Conservation (phyloP, 2,329 filamentous ascomycete species). For the Colletotrichum noveboracense region DNA sequence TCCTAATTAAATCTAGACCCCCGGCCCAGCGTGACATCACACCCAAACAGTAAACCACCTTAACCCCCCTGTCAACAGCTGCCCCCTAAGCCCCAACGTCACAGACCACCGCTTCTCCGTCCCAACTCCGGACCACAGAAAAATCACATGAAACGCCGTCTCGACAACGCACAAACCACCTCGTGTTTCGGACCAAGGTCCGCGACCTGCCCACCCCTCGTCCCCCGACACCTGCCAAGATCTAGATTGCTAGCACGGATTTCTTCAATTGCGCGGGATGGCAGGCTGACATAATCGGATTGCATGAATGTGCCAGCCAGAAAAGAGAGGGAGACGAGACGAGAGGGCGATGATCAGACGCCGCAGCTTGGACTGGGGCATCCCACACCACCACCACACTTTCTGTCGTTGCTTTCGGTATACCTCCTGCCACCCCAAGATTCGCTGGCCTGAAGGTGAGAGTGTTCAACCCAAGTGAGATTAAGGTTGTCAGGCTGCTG, state of each 20-base stretch:
- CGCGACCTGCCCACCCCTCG: not conserved
- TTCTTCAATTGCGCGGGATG: not conserved
- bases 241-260: not conserved
- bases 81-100: not conserved
- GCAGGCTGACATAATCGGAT: not conserved
- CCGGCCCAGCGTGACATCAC: not conserved
- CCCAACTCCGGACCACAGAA: not conserved
- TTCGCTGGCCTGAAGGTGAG: not conserved
- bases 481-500: not conserved
- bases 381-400: not conserved
- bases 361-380: not conserved
- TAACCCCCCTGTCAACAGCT: not conserved
- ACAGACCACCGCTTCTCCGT: not conserved
- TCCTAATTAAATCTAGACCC: not conserved
- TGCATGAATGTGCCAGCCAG: not conserved
- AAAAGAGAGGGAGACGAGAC: not conserved
- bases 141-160: not conserved
- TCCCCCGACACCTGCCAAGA: not conserved
- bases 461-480: not conserved
- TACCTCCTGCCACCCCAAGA: constrained; percentile 7
- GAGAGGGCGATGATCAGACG: not conserved
- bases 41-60: not conserved
- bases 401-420: not conserved
- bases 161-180: not conserved
- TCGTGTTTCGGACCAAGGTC: not conserved